A percentile compares a stretch with the other conserved stretches of the same genome.
These are phyloP conservation scores for Zangia roseola DNA, from an alignment of 768 basidiomycete species.

Conservation along the genomic window DNA sequence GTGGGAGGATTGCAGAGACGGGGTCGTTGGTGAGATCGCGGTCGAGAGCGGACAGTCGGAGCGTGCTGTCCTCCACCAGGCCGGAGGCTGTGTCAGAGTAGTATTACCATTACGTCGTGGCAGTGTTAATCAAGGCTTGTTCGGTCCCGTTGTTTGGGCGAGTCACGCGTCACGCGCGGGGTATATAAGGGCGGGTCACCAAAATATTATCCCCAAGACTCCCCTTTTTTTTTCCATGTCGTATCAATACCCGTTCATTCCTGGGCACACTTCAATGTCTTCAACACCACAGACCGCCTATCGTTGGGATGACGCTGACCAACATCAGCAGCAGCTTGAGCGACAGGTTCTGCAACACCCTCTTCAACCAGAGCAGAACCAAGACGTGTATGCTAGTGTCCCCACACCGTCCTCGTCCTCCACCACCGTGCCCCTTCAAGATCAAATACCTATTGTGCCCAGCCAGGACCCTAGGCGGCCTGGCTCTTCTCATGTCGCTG, in stretches of 20 bases:
- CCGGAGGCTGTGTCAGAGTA: too few species aligned
- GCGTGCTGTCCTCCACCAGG: constrained; percentile 23
- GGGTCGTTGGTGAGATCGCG: constrained; percentile 50
- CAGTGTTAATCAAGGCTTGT: too few species aligned
- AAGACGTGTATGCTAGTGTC: constrained; percentile 17
- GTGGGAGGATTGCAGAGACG: constrained; percentile 69
- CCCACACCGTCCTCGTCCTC: constrained; percentile 16
- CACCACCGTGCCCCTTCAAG: constrained; percentile 23
- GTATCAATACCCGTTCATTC: constrained; percentile 46
- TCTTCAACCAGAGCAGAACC: constrained; percentile 32
- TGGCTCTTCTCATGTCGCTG: constrained; percentile 17
- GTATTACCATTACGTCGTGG: too few species aligned
- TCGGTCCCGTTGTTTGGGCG: constrained; percentile 23
- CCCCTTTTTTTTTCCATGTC: constrained; percentile 44
- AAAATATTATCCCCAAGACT: constrained; percentile 13
- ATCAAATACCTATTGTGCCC: constrained; percentile 29
- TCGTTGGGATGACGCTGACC: constrained; percentile 43
- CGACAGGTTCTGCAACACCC: constrained; percentile 41
- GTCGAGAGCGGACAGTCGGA: constrained; percentile 45
- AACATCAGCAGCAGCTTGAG: constrained; percentile 29
- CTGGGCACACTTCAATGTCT: constrained; percentile 48
- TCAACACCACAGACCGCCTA: constrained; percentile 44
- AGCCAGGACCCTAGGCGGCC: constrained; percentile 26
- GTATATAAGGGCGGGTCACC: constrained; percentile 33
- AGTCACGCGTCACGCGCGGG: constrained; percentile 25